Evolutionary conservation across 73 alveolate genomes (phyloP).

Genomic region (Tetrahymena borealis): DNA sequence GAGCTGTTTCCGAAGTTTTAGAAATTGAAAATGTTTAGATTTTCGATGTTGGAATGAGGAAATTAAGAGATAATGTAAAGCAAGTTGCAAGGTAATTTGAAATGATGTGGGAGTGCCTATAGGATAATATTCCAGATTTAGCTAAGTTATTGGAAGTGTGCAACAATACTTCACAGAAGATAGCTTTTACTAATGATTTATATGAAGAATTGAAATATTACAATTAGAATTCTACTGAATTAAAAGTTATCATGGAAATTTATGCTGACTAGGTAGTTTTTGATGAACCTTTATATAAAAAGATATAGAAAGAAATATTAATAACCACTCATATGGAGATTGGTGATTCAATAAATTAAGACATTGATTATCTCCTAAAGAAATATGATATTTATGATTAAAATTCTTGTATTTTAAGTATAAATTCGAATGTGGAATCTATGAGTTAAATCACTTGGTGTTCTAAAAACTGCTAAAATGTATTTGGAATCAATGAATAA

Average conservation of each 20-base stretch:
- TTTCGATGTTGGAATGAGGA: constrained; percentile 27
- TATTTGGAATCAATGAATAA: constrained; percentile 28
- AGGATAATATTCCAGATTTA: constrained; percentile 31
- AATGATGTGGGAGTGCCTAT: constrained; percentile 14
- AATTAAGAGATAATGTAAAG: constrained; percentile 3
- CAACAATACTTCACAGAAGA: not conserved
- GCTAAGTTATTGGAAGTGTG: constrained; percentile 22
- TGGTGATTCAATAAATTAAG: constrained; percentile 32
- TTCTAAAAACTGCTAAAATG: constrained; percentile 23
- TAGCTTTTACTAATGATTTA: constrained; percentile 7
- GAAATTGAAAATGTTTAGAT: constrained; percentile 14
- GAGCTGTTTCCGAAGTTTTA: not conserved
- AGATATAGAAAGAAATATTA: constrained; percentile 16
- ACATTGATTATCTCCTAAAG: not conserved
- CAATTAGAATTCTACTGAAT: constrained; percentile 17
- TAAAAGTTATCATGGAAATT: constrained; percentile 19
- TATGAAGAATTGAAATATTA: constrained; percentile 8
- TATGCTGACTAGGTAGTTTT: constrained; percentile 16
- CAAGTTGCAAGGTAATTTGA: constrained; percentile 6
- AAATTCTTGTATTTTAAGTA: constrained; percentile 21
- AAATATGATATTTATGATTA: constrained; percentile 28
- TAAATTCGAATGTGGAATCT: constrained; percentile 4
- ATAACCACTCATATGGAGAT: constrained; percentile 28
- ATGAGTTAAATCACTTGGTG: constrained; percentile 30
- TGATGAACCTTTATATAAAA: constrained; percentile 25